A percentile compares a stretch with the other conserved stretches of the same genome.
Evolutionary conservation across 148 eudicot species (phyloP).

Genomic region (Fagopyrum homotropicum): DNA sequence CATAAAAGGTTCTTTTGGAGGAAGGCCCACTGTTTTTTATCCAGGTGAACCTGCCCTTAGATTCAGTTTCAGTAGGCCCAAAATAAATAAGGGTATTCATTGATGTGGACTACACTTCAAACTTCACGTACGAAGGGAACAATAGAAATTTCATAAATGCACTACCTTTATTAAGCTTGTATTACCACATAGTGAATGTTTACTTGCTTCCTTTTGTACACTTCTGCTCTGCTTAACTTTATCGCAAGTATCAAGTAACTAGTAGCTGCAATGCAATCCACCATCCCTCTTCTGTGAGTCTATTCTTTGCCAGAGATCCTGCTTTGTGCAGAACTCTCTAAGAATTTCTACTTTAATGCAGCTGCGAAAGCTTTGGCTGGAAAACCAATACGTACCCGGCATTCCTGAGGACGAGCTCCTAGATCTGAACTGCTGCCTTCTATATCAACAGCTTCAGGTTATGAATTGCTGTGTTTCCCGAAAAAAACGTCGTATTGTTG

Average conservation of each 20-base stretch:
- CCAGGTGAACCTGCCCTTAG: background rate
- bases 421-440: conserved; percentile 74
- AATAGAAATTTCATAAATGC: background rate
- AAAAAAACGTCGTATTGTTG: conserved; percentile 58
- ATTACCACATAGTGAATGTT: background rate
- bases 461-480: conserved; percentile 94
- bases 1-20: background rate
- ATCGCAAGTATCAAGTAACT: background rate
- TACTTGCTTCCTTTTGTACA: background rate
- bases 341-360: conserved; percentile 31
- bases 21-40: background rate
- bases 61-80: background rate
- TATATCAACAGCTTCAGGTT: conserved; percentile 90
- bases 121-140: background rate
- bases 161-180: background rate
- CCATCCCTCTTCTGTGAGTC: background rate
- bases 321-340: background rate
- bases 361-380: conserved; percentile 89
- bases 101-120: background rate
- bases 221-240: background rate
- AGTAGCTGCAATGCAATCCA: background rate
- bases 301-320: background rate
- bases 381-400: conserved; percentile 80
- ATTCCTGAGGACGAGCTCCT: conserved; percentile 68
- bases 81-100: background rate